Evolutionary conservation across 2,329 filamentous ascomycete genomes (phyloP).

Genomic region (Escovopsis weberi): DNA sequence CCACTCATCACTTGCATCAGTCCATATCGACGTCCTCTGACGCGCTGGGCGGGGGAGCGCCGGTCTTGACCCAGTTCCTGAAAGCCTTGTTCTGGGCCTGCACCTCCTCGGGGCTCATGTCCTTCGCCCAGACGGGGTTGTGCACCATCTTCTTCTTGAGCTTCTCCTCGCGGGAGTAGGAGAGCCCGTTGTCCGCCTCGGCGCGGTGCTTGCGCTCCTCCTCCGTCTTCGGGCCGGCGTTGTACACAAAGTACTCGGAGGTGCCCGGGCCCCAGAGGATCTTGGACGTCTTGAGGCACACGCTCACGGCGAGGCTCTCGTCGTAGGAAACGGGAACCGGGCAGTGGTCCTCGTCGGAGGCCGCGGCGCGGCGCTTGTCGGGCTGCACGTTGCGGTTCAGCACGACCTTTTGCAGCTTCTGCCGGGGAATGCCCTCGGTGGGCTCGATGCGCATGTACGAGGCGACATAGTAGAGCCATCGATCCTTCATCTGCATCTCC

Average conservation of each 20-base stretch:
- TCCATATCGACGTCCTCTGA: constrained; percentile 20
- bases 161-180: constrained; percentile 52
- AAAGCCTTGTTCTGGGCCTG: constrained; percentile 57
- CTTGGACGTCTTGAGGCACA: constrained; percentile 66
- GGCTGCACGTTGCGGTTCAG: constrained; percentile 54
- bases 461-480: constrained; percentile 93
- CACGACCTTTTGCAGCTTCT: constrained; percentile 52
- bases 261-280: constrained; percentile 62
- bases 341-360: constrained; percentile 47
- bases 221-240: constrained; percentile 45
- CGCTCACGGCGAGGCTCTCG: constrained; percentile 56
- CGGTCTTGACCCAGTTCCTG: constrained; percentile 38
- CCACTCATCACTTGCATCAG: constrained; percentile 1
- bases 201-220: constrained; percentile 43
- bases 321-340: constrained; percentile 46
- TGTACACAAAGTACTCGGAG: constrained; percentile 58
- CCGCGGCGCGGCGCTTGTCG: constrained; percentile 24
- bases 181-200: constrained; percentile 36
- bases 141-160: constrained; percentile 69
- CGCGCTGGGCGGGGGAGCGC: constrained; percentile 22
- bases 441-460: constrained; percentile 80
- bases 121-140: constrained; percentile 68
- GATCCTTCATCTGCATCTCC: constrained; percentile 67
- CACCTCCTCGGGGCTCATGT: constrained; percentile 64
- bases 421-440: constrained; percentile 61